These are phyloP conservation scores for Trifolium dubium DNA, from an alignment of 306 rosid genomes.

Conservation along the genomic window DNA sequence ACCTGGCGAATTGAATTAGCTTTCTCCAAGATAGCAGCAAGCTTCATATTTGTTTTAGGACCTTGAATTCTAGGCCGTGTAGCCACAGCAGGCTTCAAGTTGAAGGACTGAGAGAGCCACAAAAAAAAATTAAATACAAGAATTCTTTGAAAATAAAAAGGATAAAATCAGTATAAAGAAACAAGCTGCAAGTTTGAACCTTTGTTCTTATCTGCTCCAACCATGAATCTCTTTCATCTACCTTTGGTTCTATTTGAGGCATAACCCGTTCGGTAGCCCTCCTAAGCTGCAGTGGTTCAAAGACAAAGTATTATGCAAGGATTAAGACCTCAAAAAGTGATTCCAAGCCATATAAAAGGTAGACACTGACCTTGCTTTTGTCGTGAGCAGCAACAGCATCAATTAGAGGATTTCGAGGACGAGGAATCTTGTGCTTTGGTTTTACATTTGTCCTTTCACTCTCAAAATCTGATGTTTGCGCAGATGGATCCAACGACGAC, in stretches of 20 bases:
- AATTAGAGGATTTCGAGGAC: slow-evolving; percentile 95
- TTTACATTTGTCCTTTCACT: slow-evolving; percentile 59
- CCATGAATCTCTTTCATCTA: slow-evolving; percentile 82
- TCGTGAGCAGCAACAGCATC: slow-evolving; percentile 97
- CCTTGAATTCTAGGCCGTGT: slow-evolving; percentile 82
- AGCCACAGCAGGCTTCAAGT: slow-evolving; percentile 75
- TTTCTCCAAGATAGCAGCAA: slow-evolving; percentile 93
- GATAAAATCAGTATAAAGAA: slow-evolving; percentile 18
- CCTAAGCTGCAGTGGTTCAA: slow-evolving; percentile 74
- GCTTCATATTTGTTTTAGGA: slow-evolving; percentile 84
- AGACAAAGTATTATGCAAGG: slow-evolving; percentile 39
- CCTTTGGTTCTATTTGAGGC: slow-evolving; percentile 65
- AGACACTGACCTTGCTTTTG: slow-evolving; percentile 76
- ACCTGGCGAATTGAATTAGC: slow-evolving; percentile 99
- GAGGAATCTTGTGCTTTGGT: slow-evolving; percentile 67
- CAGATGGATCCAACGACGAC: slow-evolving; percentile 46
- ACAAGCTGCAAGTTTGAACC: slow-evolving; percentile 58
- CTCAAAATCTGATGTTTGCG: slow-evolving; percentile 56
- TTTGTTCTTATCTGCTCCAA: slow-evolving; percentile 91
- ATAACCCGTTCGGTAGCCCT: slow-evolving; percentile 74
- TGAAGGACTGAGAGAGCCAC: slow-evolving; percentile 76
- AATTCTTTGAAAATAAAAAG: slow-evolving; percentile 14
- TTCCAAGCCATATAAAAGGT: slow-evolving; percentile 21
- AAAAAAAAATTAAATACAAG: slow-evolving; percentile 14
- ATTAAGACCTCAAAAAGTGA: slow-evolving; percentile 37